These are phyloP conservation scores for Erodium moschatum DNA, from an alignment of 441 rosid species.

Conservation along the genomic window DNA sequence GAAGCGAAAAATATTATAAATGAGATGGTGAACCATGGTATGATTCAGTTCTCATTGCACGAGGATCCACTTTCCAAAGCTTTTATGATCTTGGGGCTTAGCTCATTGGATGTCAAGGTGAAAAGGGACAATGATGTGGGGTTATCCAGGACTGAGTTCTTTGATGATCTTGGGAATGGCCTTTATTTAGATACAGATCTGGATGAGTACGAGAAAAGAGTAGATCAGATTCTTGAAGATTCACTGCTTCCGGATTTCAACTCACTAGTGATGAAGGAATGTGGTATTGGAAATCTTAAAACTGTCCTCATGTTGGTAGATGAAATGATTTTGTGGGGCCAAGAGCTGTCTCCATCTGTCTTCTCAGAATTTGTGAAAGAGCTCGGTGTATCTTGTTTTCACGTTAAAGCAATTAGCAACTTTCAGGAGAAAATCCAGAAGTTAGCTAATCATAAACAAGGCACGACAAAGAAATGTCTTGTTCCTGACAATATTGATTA, in stretches of 20 bases:
- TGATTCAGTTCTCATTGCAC: conserved; percentile 36
- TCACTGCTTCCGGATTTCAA: conserved; percentile 50
- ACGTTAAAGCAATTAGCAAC: conserved; percentile 30
- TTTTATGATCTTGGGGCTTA: conserved; percentile 45
- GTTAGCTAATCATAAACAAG: conserved; percentile 38
- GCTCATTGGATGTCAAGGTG: conserved; percentile 52
- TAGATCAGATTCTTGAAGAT: conserved; percentile 39
- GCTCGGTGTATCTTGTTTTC: conserved; percentile 35
- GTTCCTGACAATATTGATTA: conserved; percentile 34
- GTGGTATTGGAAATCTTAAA: conserved; percentile 32
- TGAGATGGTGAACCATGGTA: conserved; percentile 44
- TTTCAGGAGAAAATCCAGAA: conserved; percentile 47
- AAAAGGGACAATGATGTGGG: conserved; percentile 55
- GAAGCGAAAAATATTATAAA: conserved; percentile 40
- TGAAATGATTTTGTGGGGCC: conserved; percentile 66
- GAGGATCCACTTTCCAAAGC: conserved; percentile 59
- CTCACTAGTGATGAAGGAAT: conserved; percentile 37
- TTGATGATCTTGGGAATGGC: conserved; percentile 73
- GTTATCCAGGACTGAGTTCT: conserved; percentile 54
- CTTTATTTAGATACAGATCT: conserved; percentile 61
- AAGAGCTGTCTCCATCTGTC: conserved; percentile 40
- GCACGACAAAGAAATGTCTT: conserved; percentile 33
- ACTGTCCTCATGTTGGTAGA: conserved; percentile 35
- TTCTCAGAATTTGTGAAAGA: conserved; percentile 38
- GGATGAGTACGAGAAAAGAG: conserved; percentile 48